These are phyloP conservation scores for Rasamsonia emersonii DNA, from an alignment of 2,329 filamentous ascomycete genomes.

Conservation along the genomic window DNA sequence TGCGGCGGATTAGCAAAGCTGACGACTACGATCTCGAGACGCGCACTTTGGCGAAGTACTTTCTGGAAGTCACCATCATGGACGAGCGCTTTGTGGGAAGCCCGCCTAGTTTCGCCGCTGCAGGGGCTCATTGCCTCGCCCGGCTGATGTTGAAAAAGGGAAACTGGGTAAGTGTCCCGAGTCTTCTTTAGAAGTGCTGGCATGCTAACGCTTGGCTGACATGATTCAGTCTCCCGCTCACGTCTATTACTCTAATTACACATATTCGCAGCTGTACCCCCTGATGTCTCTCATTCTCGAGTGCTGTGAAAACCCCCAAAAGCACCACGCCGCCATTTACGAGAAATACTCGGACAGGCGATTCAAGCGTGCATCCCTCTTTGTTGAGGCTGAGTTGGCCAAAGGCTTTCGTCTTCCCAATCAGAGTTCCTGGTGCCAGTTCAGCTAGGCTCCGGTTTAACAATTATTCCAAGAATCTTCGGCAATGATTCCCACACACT, in stretches of 20 bases:
- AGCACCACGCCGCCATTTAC: slow-evolving; percentile 78
- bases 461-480: no score
- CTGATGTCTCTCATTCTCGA: slow-evolving; percentile 72
- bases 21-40: slow-evolving; percentile 97
- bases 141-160: slow-evolving; percentile 85
- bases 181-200: neutral
- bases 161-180: slow-evolving; percentile 63
- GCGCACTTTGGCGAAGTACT: slow-evolving; percentile 92
- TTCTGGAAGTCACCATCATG: slow-evolving; percentile 93
- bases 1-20: slow-evolving; percentile 93
- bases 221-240: slow-evolving; percentile 62
- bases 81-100: slow-evolving; percentile 93
- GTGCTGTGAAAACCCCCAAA: slow-evolving; percentile 71
- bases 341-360: slow-evolving; percentile 86
- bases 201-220: neutral
- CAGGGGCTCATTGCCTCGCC: slow-evolving; percentile 85
- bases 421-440: neutral
- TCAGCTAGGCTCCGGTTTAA: no score
- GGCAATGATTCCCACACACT: no score
- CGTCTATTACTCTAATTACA: slow-evolving; percentile 90
- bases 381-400: slow-evolving; percentile 66
- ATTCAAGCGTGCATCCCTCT: slow-evolving; percentile 75
- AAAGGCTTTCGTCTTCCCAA: slow-evolving; percentile 49
- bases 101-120: slow-evolving; percentile 81
- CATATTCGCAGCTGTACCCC: slow-evolving; percentile 70